Base-by-base conservation (phyloP, 495 filamentous ascomycete genomes). In the Xylaria grammica region DNA sequence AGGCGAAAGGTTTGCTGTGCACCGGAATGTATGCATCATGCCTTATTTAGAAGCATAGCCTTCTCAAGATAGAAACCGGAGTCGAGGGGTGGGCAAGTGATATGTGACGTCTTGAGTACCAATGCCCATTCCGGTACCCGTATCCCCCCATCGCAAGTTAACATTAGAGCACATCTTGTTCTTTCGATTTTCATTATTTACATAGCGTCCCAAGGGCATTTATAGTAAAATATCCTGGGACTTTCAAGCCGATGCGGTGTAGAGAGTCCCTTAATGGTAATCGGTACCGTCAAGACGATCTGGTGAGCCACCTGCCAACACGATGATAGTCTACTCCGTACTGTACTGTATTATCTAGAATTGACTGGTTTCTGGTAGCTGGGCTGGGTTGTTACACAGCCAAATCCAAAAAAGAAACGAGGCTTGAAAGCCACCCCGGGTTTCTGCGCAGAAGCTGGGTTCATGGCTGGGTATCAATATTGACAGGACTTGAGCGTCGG, bases 381-480 rank as follows among this genome's bases (percentile, higher is more conserved):
- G 26, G 7, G 17, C 38, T 59, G 27, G 42, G 15, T 42, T 42
- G 26, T 20, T 36, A 36, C 34, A 36, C 34, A 36, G 11, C 5
- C 11, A 36, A 11, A 42, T 15, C 40, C 7, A 42, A 60, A 60
- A 60, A 60, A 50, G 45, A 49, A 60, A 60, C 13, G 30, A 50
- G 58, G 58, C 30, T 50, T 60, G 22, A 17, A 48, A 58, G 11
- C 20, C 22, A 9, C 45, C 6, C 22, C 20, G n/a, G n/a, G n/a
- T 13, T 13, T 45, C 40, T 45, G 15, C 45, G 7, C 40, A 3
- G 40, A 17, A 42, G 13, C 40, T 42, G 8, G 40, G 40, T 9
- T 42, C n/a, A n/a, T n/a, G n/a, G n/a, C n/a, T n/a, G n/a, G n/a
- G n/a, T n/a, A n/a, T n/a, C n/a, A 11, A 6, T 36, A 36, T 36